Evolutionary conservation across 225 moss, liverwort and hornwort species (phyloP).

Genomic region (Polytrichum commune): DNA sequence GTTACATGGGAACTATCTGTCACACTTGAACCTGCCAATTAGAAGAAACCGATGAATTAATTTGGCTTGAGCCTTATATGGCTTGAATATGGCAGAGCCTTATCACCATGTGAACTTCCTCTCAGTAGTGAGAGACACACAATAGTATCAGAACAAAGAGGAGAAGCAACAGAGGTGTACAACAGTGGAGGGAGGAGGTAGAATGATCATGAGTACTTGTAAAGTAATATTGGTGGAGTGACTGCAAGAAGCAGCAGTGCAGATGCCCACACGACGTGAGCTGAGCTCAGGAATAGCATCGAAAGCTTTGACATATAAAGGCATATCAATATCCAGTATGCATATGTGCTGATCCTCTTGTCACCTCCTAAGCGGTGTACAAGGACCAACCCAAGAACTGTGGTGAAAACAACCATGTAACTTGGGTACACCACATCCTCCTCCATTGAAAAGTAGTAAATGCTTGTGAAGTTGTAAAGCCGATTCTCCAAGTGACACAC

Average conservation of each 20-base stretch:
- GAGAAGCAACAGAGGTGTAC: not conserved
- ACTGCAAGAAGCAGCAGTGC: constrained; percentile 79
- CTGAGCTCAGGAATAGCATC: constrained; percentile 78
- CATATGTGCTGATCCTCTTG: constrained; percentile 77
- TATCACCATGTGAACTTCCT: too few species aligned
- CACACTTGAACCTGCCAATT: too few species aligned
- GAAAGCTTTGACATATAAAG: constrained; percentile 90
- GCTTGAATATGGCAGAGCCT: too few species aligned
- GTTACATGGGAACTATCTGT: too few species aligned
- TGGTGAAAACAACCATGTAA: constrained; percentile 86
- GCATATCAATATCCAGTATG: constrained; percentile 79
- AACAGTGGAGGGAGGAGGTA: constrained; percentile 1
- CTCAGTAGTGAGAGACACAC: too few species aligned
- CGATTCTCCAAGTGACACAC: constrained; percentile 87
- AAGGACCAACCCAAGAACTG: constrained; percentile 78
- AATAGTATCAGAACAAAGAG: too few species aligned
- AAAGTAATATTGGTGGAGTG: constrained; percentile 88
- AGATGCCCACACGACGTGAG: constrained; percentile 82
- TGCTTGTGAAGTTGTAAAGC: constrained; percentile 78
- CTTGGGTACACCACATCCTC: constrained; percentile 93
- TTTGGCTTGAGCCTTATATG: too few species aligned
- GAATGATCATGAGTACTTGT: constrained; percentile 52
- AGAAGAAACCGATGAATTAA: too few species aligned
- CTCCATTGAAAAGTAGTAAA: constrained; percentile 77
- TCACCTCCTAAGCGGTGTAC: constrained; percentile 70